Evolutionary conservation across 805 yeast genomes (phyloP), one percentile per base, ranked within the genome.

Genomic region (Helenozyma baotianmanensis): DNA sequence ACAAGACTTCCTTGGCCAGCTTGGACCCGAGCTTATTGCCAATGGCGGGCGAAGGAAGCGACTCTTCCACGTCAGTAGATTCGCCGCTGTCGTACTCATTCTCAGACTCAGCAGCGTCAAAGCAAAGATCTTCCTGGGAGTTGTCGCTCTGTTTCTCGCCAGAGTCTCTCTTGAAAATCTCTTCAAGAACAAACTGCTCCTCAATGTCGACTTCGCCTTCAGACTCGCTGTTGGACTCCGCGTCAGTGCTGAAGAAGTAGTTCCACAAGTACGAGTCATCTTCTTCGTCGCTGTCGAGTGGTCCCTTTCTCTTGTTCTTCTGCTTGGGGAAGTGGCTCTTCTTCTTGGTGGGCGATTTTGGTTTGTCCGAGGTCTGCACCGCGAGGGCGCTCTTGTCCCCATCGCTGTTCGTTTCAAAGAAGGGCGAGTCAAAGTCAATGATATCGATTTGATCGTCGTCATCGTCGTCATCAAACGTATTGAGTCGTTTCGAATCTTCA

Each of bases 1-100:
- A 81, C n/a, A 90, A 74, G 5, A 90, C 86, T 57, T 90, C 97
- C 43, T 90, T 88, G n/a, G 80, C 82, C n/a, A 86, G 81, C 46
- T 86, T 83, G 9, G 83, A 73, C 2, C 95, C 94, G 8, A 56
- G 36, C 14, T 50, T 52, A 24, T 76, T 71, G 37, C 62, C 65
- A 36, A 70, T 76, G 12, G 76, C 67, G 3, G 82, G 67, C 5
- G 82, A 77, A 4, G 97, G 96, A 27, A 90, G 60, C 12, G 80
- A 71, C n/a, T 76, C 72, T 52, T 90, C 97, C 42, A 87, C 96
- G 56, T 90, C 98, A 0, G 98, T 92, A 11, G 95, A 85, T 48
- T 89, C 96, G 26, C 92, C 95, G 45, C 83, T 81, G 35, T 74
- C 75, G 42, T 62, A 61, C 6, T 50, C 63, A 14, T 51, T 58